Conservation (phyloP, 2,329 filamentous ascomycete species). For the Tolypocladium inflatum region DNA sequence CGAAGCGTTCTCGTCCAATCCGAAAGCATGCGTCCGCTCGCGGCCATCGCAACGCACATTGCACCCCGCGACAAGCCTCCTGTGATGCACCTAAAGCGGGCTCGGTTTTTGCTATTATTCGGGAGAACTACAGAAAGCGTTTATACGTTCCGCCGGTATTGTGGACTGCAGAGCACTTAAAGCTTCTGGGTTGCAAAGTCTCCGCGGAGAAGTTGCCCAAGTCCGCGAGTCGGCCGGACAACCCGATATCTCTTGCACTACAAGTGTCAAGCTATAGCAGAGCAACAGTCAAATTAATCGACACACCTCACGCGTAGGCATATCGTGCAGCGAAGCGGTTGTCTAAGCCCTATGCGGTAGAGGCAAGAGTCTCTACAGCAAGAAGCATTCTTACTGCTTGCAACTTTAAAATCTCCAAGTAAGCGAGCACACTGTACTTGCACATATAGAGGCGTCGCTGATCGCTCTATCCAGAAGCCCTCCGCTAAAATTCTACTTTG, state of each 20-base stretch:
- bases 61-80: too few species aligned
- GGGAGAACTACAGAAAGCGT: too few species aligned
- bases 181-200: too few species aligned
- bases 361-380: background rate
- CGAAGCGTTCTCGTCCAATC: too few species aligned
- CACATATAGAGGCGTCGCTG: background rate
- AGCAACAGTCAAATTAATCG: background rate
- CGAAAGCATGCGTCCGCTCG: too few species aligned
- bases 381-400: background rate
- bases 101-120: too few species aligned
- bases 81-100: too few species aligned
- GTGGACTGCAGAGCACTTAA: too few species aligned
- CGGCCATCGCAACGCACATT: too few species aligned
- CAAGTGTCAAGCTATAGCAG: background rate
- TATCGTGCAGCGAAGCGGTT: background rate
- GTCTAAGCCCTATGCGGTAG: background rate
- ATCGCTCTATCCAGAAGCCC: background rate
- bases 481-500: background rate
- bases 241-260: background rate
- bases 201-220: too few species aligned
- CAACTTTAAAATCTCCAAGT: background rate
- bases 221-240: too few species aligned
- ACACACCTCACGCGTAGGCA: background rate
- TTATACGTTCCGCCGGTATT: too few species aligned
- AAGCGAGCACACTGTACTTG: background rate